phyloP scores from a whole-genome alignment of 306 rosid genomes.

The Hippophae tibetana region DNA sequence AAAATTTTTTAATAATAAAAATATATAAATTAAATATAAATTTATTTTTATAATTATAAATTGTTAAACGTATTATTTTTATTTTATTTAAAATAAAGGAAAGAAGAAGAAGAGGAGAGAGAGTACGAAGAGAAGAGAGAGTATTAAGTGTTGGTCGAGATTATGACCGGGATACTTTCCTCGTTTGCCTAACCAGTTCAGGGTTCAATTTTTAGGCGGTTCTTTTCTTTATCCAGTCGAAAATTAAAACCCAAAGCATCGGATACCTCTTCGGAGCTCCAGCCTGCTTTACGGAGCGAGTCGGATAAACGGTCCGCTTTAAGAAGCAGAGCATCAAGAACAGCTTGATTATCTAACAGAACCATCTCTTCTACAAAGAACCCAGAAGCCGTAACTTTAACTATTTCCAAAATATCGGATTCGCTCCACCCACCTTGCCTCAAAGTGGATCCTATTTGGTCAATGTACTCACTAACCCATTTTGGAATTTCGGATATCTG shows the following conservation, averaged over 20 bases:
- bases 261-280: slow-evolving; percentile 96
- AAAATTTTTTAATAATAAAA: too few relatives aligned
- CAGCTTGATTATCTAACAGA: slow-evolving; percentile 72
- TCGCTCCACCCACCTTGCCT: slow-evolving; percentile 84
- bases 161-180: slow-evolving; percentile 68
- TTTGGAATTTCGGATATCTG: slow-evolving; percentile 40
- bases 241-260: slow-evolving; percentile 82
- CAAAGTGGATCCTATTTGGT: slow-evolving; percentile 65
- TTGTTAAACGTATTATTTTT: too few relatives aligned
- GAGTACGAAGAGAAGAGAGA: too few relatives aligned
- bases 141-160: too few relatives aligned
- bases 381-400: slow-evolving; percentile 65
- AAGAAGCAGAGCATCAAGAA: slow-evolving; percentile 68
- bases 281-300: slow-evolving; percentile 79
- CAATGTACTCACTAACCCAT: slow-evolving; percentile 82
- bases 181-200: slow-evolving; percentile 56
- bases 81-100: too few relatives aligned
- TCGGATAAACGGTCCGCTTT: slow-evolving; percentile 73
- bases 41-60: too few relatives aligned
- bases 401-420: slow-evolving; percentile 63
- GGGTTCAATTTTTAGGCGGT: slow-evolving; percentile 75
- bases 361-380: slow-evolving; percentile 72
- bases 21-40: too few relatives aligned
- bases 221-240: slow-evolving; percentile 78
- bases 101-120: too few relatives aligned